A percentile compares a stretch with the other conserved stretches of the same genome.
Conservation (phyloP, 768 basidiomycete genomes). For the Lactarius hatsudake region DNA sequence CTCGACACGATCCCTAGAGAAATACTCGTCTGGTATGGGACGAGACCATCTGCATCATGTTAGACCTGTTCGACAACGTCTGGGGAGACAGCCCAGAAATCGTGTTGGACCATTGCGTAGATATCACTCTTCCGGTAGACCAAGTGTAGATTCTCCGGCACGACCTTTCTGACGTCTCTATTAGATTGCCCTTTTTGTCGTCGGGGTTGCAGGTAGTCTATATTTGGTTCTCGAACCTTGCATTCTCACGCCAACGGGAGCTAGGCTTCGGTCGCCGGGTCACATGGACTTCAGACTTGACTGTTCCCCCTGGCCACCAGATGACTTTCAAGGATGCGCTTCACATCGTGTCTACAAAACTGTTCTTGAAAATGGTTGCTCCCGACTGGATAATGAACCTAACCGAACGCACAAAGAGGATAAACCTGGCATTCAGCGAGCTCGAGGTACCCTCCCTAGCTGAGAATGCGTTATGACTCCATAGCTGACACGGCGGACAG, state of each 20-base stretch:
- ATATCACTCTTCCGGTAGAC: constrained; percentile 53
- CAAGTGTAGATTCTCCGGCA: too few relatives aligned
- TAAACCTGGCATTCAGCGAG: constrained; percentile 43
- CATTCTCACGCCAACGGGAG: neutral
- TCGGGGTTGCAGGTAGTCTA: constrained; percentile 45
- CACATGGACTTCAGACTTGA: constrained; percentile 47
- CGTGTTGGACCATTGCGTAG: constrained; percentile 45
- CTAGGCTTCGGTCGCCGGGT: constrained; percentile 49
- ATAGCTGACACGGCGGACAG: constrained; percentile 4
- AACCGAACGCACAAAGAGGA: constrained; percentile 35
- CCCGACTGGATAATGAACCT: constrained; percentile 43
- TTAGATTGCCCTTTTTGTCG: constrained; percentile 55
- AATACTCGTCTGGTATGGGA: constrained; percentile 43
- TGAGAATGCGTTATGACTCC: neutral
- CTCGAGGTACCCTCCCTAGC: constrained; percentile 35
- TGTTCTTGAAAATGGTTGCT: constrained; percentile 39
- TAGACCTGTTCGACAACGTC: constrained; percentile 39
- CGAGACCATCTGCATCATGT: constrained; percentile 35
- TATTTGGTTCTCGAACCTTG: neutral
- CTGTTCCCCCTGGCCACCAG: constrained; percentile 42
- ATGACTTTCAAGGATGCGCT: constrained; percentile 51
- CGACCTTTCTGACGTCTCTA: neutral
- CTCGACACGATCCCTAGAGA: constrained; percentile 25
- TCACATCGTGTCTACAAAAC: constrained; percentile 41
- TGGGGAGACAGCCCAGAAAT: constrained; percentile 46